Base-by-base conservation (phyloP, 2,329 filamentous ascomycete genomes). In the Fusarium acutatum region DNA sequence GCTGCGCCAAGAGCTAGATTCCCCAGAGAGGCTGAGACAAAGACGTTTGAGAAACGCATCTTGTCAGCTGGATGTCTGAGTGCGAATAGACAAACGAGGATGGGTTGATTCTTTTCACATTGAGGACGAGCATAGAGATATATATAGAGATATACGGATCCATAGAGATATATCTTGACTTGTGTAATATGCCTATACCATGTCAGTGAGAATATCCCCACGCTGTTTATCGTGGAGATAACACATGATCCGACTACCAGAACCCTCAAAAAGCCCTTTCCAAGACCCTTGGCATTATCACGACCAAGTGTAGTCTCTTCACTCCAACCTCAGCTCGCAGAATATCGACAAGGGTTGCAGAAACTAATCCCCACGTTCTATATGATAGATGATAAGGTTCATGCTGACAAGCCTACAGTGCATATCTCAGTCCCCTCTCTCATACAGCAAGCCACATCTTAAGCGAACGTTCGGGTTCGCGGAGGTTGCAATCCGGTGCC, bases 41-140 rank as follows among this genome's bases (percentile, higher is more conserved):
- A 41, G 5, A 62, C 14, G n/a, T 40, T n/a, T 34, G 26, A 14
- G 41, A 62, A 28, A 50, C 28, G 57, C 60, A 64, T 64, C n/a
- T 12, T 24, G n/a, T 35, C 28, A 40, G 10, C n/a, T 35, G 13
- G 12, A 12, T 22, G n/a, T 28, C 17, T 18, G 9, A 35, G 35
- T 62, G 11, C 10, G 17, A 17, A 26, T 24, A 22, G 28, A 26
- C 28, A 7, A 4, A 34, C 17, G 34, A 62, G 22, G 17, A 50
- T 18, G 7, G 6, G 12, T n/a, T 62, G 24, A 35, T 22, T 20
- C 13, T 8, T 4, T 3, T 58, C 12, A 7, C 4, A 11, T 20
- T 22, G 22, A 37, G n/a, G 11, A 20, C 6, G 9, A 12, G 4
- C 20, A 38, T 28, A 4, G 30, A 2, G 14, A 17, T 20, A 41